Percentiles rank a stretch among this genome's conserved stretches.
These are phyloP conservation scores for Cunninghamia lanceolata DNA, from an alignment of 75 land plant species.

Conservation along the genomic window DNA sequence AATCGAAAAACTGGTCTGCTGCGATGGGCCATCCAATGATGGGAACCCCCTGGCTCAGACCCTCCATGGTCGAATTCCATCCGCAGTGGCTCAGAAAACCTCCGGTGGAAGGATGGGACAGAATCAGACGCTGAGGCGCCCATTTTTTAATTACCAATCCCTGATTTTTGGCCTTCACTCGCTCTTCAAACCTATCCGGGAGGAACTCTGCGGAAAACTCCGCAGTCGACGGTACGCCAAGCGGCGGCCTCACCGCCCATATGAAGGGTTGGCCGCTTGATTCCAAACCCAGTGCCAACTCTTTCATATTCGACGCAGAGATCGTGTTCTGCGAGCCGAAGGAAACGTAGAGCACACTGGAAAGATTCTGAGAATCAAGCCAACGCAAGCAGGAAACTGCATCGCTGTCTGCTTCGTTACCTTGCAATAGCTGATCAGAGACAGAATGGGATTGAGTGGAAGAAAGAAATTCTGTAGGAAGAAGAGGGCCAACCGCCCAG, in stretches of 20 bases:
- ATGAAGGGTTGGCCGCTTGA: slow-evolving; percentile 36
- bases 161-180: slow-evolving; percentile 13
- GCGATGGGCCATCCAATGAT: slow-evolving; percentile 51
- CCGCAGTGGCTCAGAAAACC: slow-evolving; percentile 63
- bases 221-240: slow-evolving; percentile 10
- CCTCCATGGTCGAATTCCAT: slow-evolving; percentile 56
- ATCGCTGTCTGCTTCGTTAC: not conserved
- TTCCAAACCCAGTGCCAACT: slow-evolving; percentile 47
- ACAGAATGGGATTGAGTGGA: not conserved
- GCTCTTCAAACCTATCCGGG: slow-evolving; percentile 35
- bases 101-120: slow-evolving; percentile 40
- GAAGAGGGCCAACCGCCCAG: not conserved
- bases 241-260: slow-evolving; percentile 50
- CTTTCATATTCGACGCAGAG: slow-evolving; percentile 36
- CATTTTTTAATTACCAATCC: slow-evolving; percentile 32
- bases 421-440: not conserved
- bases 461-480: not conserved
- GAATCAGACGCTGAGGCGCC: slow-evolving; percentile 51
- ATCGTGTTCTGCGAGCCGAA: slow-evolving; percentile 52
- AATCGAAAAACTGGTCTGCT: slow-evolving; percentile 43
- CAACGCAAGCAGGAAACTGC: slow-evolving; percentile 24
- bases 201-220: slow-evolving; percentile 24
- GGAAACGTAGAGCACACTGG: slow-evolving; percentile 50
- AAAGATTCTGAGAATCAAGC: slow-evolving; percentile 29
- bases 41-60: slow-evolving; percentile 45